A percentile compares a stretch with the other conserved stretches of the same genome.
Evolutionary conservation across 2,329 filamentous ascomycete species (phyloP).

Genomic region (Chrysosporium keratinophilum): DNA sequence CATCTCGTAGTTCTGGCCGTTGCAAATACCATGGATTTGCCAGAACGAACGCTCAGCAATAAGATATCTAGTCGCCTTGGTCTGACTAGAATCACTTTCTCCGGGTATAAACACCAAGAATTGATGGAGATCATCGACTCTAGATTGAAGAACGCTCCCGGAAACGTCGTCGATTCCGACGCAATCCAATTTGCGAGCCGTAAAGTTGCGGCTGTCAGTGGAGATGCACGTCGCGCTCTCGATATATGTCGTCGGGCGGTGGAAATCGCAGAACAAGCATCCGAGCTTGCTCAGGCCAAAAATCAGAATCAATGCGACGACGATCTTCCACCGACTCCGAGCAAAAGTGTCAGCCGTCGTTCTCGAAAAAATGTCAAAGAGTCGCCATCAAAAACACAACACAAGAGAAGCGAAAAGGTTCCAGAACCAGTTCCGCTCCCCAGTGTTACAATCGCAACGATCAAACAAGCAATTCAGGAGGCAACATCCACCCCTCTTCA

Average conservation of each 20-base stretch:
- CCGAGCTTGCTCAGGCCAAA: slow-evolving; percentile 25
- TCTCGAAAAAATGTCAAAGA: not conserved
- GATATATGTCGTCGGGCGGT: slow-evolving; percentile 94
- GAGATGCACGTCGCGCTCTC: slow-evolving; percentile 80
- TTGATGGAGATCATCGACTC: slow-evolving; percentile 95
- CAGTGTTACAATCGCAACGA: slow-evolving; percentile 80
- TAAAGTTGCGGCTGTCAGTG: slow-evolving; percentile 92
- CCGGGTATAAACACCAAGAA: slow-evolving; percentile 93
- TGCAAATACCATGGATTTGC: slow-evolving; percentile 97
- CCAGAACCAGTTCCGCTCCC: slow-evolving; percentile 27
- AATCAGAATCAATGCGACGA: slow-evolving; percentile 12
- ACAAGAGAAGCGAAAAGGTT: not conserved
- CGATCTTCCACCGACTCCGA: slow-evolving; percentile 35
- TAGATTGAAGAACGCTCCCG: slow-evolving; percentile 77
- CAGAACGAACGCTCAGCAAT: slow-evolving; percentile 90
- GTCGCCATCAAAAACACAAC: not conserved
- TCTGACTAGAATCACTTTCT: slow-evolving; percentile 89
- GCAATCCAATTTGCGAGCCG: slow-evolving; percentile 92
- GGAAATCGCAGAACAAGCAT: slow-evolving; percentile 77
- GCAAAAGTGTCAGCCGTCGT: slow-evolving; percentile 25
- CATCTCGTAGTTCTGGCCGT: slow-evolving; percentile 92
- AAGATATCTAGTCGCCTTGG: slow-evolving; percentile 92
- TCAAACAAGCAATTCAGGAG: slow-evolving; percentile 90
- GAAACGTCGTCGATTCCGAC: slow-evolving; percentile 81
- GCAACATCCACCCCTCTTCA: slow-evolving; percentile 87